phyloP scores from a whole-genome alignment of 257 asterid genomes.

The Rehmannia glutinosa region DNA sequence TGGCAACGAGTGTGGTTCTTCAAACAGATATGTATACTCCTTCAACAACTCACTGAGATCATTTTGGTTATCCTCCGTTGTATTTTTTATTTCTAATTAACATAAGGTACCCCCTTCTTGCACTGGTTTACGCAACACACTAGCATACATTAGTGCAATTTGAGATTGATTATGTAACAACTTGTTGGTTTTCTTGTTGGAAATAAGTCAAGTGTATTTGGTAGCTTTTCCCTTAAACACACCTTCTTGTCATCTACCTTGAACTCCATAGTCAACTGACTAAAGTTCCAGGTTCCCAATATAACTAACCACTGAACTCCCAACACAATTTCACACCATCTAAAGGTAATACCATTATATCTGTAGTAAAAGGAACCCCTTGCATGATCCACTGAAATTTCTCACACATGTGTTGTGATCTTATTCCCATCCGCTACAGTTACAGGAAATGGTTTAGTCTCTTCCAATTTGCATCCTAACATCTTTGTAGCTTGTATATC shows the following conservation, averaged over 20 bases:
- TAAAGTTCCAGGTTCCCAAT: not conserved
- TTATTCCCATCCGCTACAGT: not conserved
- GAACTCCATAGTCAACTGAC: not conserved
- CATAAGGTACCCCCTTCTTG: too few species aligned
- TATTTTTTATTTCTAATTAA: too few species aligned
- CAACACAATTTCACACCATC: not conserved
- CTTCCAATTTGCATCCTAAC: not conserved
- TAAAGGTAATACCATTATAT: not conserved
- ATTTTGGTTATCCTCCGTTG: too few species aligned
- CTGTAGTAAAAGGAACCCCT: not conserved
- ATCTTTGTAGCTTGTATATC: not conserved
- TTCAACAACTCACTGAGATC: too few species aligned
- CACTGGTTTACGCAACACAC: too few species aligned
- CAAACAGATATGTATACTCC: not conserved
- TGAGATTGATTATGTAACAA: too few species aligned
- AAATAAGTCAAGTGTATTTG: too few species aligned
- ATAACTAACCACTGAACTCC: not conserved
- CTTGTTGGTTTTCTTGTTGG: not conserved
- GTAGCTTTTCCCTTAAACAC: too few species aligned
- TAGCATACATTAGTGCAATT: too few species aligned
- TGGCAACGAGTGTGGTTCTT: not conserved
- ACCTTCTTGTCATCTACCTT: too few species aligned
- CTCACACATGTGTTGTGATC: not conserved
- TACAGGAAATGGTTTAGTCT: not conserved
- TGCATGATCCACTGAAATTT: not conserved